A percentile compares a stretch with the other conserved stretches of the same genome.
Evolutionary conservation across 306 rosid genomes (phyloP).

Genomic region (Sphenostylis stenocarpa): DNA sequence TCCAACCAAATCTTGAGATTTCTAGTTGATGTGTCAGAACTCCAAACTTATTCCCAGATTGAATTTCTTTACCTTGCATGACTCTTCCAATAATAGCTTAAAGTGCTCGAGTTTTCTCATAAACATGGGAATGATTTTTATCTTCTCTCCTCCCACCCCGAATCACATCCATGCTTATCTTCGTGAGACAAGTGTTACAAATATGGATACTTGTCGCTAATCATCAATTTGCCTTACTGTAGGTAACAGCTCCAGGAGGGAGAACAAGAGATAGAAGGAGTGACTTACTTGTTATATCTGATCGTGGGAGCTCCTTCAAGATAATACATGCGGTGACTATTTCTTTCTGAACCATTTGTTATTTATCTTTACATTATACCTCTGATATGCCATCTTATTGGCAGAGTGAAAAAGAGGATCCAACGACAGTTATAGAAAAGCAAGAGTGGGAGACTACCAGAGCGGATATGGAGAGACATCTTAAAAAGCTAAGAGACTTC

Average conservation of each 20-base stretch:
- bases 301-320: slow-evolving; percentile 81
- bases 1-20: not conserved
- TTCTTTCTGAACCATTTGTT: slow-evolving; percentile 31
- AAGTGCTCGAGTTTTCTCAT: not conserved
- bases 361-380: slow-evolving; percentile 3
- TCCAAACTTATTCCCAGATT: not conserved
- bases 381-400: slow-evolving; percentile 29
- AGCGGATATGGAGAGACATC: slow-evolving; percentile 94
- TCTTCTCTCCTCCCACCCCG: not conserved
- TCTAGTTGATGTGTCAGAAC: not conserved
- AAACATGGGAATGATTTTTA: not conserved
- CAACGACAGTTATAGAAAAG: slow-evolving; percentile 83
- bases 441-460: slow-evolving; percentile 79
- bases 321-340: slow-evolving; percentile 61
- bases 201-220: not conserved
- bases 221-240: slow-evolving; percentile 22
- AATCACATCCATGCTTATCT: not conserved
- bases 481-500: slow-evolving; percentile 89
- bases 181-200: not conserved
- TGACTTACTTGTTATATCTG: slow-evolving; percentile 81
- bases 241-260: slow-evolving; percentile 93
- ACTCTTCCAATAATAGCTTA: not conserved
- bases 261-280: slow-evolving; percentile 79
- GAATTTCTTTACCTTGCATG: slow-evolving; percentile 5
- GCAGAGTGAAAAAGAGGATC: slow-evolving; percentile 87